These are phyloP conservation scores for Ceratobasidium sp. DNA, from an alignment of 1,284 basidiomycete genomes.

Conservation along the genomic window DNA sequence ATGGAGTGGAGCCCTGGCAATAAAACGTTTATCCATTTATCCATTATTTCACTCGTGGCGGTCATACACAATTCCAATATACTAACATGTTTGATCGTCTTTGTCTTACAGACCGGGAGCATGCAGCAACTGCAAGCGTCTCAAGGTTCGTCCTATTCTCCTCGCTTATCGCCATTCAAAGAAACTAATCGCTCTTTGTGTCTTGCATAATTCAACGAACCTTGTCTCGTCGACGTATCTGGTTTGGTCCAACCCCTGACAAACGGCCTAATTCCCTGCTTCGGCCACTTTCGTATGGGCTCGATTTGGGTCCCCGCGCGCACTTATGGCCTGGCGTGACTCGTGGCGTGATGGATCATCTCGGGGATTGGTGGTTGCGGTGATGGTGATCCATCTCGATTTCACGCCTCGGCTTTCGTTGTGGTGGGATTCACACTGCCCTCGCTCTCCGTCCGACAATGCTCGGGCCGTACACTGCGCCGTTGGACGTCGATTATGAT, in stretches of 20 bases:
- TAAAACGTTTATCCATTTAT: too few relatives aligned
- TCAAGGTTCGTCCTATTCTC: conserved; percentile 75
- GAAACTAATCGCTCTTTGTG: conserved; percentile 46
- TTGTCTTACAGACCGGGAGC: conserved; percentile 75
- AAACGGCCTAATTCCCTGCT: too few relatives aligned
- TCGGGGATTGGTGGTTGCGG: background rate
- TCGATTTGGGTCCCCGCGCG: background rate
- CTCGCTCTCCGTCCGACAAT: too few relatives aligned
- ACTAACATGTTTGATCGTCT: too few relatives aligned
- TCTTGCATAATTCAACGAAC: background rate
- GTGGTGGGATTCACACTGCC: too few relatives aligned
- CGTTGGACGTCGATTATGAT: background rate
- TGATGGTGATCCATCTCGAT: background rate
- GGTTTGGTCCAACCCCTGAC: too few relatives aligned
- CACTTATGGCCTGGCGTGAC: background rate
- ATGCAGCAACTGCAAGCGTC: conserved; percentile 80
- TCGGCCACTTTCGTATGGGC: background rate
- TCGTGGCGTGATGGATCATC: background rate
- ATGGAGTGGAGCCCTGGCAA: too few relatives aligned
- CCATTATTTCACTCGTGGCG: too few relatives aligned
- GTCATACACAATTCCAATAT: background rate
- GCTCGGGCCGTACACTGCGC: background rate
- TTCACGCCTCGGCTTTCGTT: background rate
- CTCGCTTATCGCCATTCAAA: conserved; percentile 62
- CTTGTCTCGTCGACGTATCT: background rate